These are phyloP conservation scores for Albatrellus sp. DNA, from an alignment of 1,284 basidiomycete genomes.

Conservation along the genomic window DNA sequence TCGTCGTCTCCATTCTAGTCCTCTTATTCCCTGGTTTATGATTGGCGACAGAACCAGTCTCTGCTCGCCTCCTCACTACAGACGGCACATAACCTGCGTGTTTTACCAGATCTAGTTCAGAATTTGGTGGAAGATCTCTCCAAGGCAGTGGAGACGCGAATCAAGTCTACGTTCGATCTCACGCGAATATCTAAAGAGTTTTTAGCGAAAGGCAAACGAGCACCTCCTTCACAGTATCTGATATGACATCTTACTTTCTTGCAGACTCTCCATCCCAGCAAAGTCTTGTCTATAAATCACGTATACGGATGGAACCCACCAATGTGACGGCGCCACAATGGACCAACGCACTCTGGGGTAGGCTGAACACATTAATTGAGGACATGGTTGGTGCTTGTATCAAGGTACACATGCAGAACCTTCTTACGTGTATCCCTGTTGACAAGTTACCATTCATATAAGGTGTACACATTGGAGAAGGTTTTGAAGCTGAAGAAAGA, in stretches of 20 bases:
- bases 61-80: slow-evolving; percentile 85
- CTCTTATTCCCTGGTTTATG: background rate
- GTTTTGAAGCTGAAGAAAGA: slow-evolving; percentile 86
- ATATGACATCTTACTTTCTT: background rate
- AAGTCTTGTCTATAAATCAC: slow-evolving; percentile 57
- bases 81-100: slow-evolving; percentile 85
- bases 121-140: slow-evolving; percentile 74
- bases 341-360: slow-evolving; percentile 69
- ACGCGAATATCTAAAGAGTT: slow-evolving; percentile 77
- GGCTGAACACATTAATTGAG: slow-evolving; percentile 74
- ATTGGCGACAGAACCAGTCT: slow-evolving; percentile 60
- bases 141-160: slow-evolving; percentile 72
- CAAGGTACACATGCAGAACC: slow-evolving; percentile 43
- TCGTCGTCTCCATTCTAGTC: slow-evolving; percentile 15
- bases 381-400: slow-evolving; percentile 87
- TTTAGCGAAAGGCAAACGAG: slow-evolving; percentile 51
- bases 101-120: slow-evolving; percentile 75
- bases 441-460: background rate
- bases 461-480: slow-evolving; percentile 92
- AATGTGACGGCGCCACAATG: slow-evolving; percentile 74
- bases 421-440: background rate
- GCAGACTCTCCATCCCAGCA: slow-evolving; percentile 28
- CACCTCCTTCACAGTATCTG: too few relatives aligned
- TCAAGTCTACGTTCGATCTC: slow-evolving; percentile 77
- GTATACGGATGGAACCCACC: slow-evolving; percentile 77